Evolutionary conservation across 2,329 filamentous ascomycete species (phyloP), one percentile per base, ranked within the genome.

Genomic region (Apiospora hydei): DNA sequence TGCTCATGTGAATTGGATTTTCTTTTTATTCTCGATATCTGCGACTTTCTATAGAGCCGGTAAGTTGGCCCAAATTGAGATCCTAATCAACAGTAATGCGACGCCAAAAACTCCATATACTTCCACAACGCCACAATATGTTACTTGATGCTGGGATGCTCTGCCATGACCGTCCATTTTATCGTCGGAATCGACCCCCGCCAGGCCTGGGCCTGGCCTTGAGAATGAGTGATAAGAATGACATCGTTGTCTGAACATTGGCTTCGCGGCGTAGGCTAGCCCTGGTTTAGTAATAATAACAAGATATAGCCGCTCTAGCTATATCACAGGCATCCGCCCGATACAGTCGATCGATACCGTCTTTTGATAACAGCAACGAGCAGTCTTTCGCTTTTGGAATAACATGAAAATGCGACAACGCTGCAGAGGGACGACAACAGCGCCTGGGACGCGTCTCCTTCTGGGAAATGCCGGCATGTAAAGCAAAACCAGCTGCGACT

Each of bases 71-170:
- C 57, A 38, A 64, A 64, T 64, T 64, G 57, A 64, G 57, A 64
- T 64, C 57, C 57, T 64, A 64, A 64, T 41, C 57, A 64, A 64
- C 57, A 41, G 57, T 64, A 38, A 64, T 41, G 18, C 57, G 34
- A 64, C 57, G 57, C 57, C 57, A 38, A 41, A 61, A 64, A 64
- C 57, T 64, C 57, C 57, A 64, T 61, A 64, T 64, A 38, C 34
- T 34, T 13, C 57, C 57, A 41, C 57, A 64, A 64, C 57, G 57
- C 57, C 57, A 64, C 57, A 64, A 64, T 61, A 34, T 64, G 57
- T 64, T 64, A 64, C 57, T 64, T 64, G 57, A 64, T 64, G 57
- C 57, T 64, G 34, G 57, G 34, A 64, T 64, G 57, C 57, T 64
- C 57, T 41, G 57, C 57, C 57, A n/a, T 24, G 21, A 14, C 34